Base-by-base conservation (phyloP, 2,329 filamentous ascomycete species). In the Aspergillus udagawae region DNA sequence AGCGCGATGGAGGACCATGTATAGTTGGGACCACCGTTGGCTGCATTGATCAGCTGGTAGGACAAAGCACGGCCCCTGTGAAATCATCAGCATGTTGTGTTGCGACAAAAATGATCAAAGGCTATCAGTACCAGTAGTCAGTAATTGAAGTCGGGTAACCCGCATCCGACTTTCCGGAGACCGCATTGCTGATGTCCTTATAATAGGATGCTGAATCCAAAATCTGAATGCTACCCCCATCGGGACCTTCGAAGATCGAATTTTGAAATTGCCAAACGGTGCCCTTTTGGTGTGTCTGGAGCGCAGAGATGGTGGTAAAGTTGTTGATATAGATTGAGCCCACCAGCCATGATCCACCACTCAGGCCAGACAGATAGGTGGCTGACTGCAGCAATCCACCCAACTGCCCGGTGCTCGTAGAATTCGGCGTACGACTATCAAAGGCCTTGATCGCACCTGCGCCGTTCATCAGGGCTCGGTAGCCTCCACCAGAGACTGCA, bases 331-430 rank as follows among this genome's bases (percentile, higher is more conserved):
- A 92, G n/a, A 96, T 79, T 52, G 88, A 91, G 21, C 90, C 90
- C 10, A 96, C 83, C 28, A 96, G 79, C 92, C 92, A 96, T 53
- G 87, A 86, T 58, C 91, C 92, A 45, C 92, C 92, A 17, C 90
- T 94, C 8, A 96, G 80, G 28, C 91, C 92, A 4, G 91, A 81
- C 10, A 96, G 72, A 71, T 96, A 96, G 0, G 91, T 96, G 0
- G 90, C 76, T 5, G 89, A 83, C 77, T 96, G 92, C 60, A 96
- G 78, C 63, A 96, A 75, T 12, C 92, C 92, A 57, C 91, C 90
- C 35, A 96, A 78, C 54, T 92, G 89, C 3, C 90, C 90, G 5
- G 75, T 70, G 2, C 69, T 75, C 0, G 85, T 88, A 1, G 86
- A 79, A 59, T 85, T 84, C 0, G 79, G 71, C 0, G 89, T 92